These are phyloP conservation scores for Peribolospora kevripleyi DNA, from an alignment of 768 basidiomycete species.

Conservation along the genomic window DNA sequence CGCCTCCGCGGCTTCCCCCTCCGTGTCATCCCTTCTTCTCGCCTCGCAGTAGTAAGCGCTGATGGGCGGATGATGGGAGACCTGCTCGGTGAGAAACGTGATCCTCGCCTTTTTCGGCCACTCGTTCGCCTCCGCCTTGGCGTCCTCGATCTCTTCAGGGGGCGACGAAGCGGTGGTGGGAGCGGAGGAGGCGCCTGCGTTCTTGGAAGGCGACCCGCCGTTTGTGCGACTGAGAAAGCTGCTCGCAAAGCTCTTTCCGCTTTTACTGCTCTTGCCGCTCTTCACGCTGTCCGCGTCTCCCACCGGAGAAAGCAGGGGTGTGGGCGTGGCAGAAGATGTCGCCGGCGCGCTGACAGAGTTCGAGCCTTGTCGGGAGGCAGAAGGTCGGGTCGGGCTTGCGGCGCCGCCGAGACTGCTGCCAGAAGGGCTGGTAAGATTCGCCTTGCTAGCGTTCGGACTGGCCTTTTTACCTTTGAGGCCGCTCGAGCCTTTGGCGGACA, in stretches of 20 bases:
- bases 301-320: no score
- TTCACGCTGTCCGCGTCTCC: neutral
- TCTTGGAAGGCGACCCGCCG: no score
- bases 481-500: conserved; percentile 1
- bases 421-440: neutral
- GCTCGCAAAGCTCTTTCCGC: neutral
- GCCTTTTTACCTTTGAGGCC: neutral
- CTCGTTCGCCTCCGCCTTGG: conserved; percentile 27
- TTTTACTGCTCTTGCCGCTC: conserved; percentile 3
- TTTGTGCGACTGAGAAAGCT: no score
- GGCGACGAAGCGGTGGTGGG: conserved; percentile 24
- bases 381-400: neutral
- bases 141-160: neutral
- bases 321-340: no score
- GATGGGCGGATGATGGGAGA: conserved; percentile 90
- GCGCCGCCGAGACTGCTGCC: neutral
- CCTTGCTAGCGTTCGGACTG: neutral
- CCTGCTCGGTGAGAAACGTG: conserved; percentile 15
- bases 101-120: conserved; percentile 16
- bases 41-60: conserved; percentile 50
- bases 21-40: conserved; percentile 21
- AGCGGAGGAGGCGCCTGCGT: conserved; percentile 6
- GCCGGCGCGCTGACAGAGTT: no score
- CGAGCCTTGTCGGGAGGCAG: no score
- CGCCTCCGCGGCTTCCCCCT: no score